These are phyloP conservation scores for Colletotrichum spinosum DNA, from an alignment of 2,329 filamentous ascomycete genomes.

Conservation along the genomic window DNA sequence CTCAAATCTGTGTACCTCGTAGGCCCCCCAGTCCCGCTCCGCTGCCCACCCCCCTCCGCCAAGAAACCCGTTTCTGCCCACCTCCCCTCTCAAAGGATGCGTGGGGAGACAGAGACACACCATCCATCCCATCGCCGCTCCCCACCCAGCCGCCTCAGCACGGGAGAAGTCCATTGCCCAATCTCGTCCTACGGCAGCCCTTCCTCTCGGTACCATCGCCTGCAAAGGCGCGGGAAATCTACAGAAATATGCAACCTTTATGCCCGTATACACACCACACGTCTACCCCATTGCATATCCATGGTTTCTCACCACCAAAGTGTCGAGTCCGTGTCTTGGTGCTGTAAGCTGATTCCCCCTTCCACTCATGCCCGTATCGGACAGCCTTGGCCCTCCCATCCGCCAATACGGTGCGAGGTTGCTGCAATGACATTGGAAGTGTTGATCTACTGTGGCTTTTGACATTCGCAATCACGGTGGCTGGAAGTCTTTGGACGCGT, in stretches of 20 bases:
- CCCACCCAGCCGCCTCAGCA: conserved; percentile 1
- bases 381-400: conserved; percentile 9
- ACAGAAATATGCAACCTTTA: not conserved
- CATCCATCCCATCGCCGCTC: conserved; percentile 8
- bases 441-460: not conserved
- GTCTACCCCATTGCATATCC: no score
- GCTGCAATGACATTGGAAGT: no score
- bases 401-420: not conserved
- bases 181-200: no score
- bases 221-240: no score
- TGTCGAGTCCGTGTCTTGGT: no score
- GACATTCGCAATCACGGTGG: not conserved
- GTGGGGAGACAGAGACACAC: conserved; percentile 13
- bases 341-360: no score
- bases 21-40: conserved; percentile 28
- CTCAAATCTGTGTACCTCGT: not conserved
- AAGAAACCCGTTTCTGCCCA: conserved; percentile 23
- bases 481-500: no score
- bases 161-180: not conserved
- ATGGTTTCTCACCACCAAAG: no score
- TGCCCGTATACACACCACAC: conserved; percentile 2
- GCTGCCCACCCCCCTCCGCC: conserved; percentile 26
- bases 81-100: conserved; percentile 5
- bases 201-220: not conserved
- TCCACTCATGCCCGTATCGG: conserved; percentile 25